Evolutionary conservation across 1,284 basidiomycete genomes (phyloP).

Genomic region (Moniliophthora roreri): DNA sequence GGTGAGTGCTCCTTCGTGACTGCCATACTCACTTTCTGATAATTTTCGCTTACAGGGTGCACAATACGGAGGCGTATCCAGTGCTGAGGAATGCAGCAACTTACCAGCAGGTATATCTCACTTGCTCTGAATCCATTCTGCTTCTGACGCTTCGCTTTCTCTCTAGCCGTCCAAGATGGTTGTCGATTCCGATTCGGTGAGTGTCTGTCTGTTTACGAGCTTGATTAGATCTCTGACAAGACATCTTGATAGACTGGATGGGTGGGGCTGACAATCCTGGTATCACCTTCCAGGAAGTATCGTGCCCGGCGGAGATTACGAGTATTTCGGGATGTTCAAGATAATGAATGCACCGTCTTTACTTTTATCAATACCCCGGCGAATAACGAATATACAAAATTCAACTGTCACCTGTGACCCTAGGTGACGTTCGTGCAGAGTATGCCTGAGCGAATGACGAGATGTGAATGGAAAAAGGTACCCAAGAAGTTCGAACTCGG

Average conservation of each 20-base stretch:
- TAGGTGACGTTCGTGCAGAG: no score
- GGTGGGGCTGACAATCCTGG: constrained; percentile 18
- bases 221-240: no score
- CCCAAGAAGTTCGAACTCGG: no score
- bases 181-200: constrained; percentile 19
- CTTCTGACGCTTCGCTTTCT: background rate
- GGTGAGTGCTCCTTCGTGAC: no score
- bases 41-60: constrained; percentile 9
- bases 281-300: constrained; percentile 16
- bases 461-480: no score
- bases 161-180: constrained; percentile 12
- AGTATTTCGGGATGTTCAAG: constrained; percentile 15
- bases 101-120: constrained; percentile 13
- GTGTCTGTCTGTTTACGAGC: no score
- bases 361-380: no score
- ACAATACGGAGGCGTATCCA: constrained; percentile 18
- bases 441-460: no score
- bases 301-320: constrained; percentile 15
- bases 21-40: background rate
- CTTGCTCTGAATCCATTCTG: background rate
- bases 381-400: no score
- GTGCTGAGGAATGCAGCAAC: constrained; percentile 14
- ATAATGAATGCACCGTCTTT: no score
- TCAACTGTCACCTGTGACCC: no score
- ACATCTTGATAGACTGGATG: constrained; percentile 22